phyloP scores from a whole-genome alignment of 83 land plant species.

The Diphasiastrum complanatum region DNA sequence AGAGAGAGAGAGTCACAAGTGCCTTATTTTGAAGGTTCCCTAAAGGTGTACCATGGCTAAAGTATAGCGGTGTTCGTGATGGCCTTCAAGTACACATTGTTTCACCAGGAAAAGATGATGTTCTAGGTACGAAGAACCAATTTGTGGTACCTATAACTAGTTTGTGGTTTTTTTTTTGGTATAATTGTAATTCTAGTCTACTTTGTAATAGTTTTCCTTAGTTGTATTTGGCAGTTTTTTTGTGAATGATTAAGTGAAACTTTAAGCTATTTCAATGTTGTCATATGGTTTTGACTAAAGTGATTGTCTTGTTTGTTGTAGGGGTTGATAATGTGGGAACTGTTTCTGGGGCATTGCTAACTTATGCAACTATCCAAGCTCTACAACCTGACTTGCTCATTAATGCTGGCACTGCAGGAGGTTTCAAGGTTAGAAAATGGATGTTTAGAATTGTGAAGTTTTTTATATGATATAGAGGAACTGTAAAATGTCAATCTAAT shows the following conservation, averaged over 20 bases:
- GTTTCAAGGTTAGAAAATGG: not conserved
- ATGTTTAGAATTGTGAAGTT: too few species aligned
- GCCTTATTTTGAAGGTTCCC: too few species aligned
- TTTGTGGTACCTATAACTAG: not conserved
- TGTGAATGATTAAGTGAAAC: too few species aligned
- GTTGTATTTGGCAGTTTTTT: too few species aligned
- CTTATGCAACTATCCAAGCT: not conserved
- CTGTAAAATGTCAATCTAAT: too few species aligned
- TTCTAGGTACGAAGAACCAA: not conserved
- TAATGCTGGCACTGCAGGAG: not conserved
- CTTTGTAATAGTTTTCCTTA: too few species aligned
- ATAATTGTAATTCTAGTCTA: too few species aligned
- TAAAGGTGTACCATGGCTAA: constrained; percentile 5
- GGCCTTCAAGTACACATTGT: not conserved
- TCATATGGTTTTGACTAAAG: too few species aligned
- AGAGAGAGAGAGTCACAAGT: too few species aligned
- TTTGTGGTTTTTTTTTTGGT: not conserved
- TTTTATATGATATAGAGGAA: too few species aligned
- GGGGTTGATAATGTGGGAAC: not conserved
- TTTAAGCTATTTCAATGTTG: too few species aligned
- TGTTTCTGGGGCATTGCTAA: not conserved
- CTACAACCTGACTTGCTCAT: not conserved
- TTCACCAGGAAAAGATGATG: constrained; percentile 2
- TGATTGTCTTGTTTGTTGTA: not conserved
- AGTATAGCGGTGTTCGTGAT: not conserved